These are phyloP conservation scores for Shiraia sp. DNA, from an alignment of 2,329 filamentous ascomycete genomes.

Conservation along the genomic window DNA sequence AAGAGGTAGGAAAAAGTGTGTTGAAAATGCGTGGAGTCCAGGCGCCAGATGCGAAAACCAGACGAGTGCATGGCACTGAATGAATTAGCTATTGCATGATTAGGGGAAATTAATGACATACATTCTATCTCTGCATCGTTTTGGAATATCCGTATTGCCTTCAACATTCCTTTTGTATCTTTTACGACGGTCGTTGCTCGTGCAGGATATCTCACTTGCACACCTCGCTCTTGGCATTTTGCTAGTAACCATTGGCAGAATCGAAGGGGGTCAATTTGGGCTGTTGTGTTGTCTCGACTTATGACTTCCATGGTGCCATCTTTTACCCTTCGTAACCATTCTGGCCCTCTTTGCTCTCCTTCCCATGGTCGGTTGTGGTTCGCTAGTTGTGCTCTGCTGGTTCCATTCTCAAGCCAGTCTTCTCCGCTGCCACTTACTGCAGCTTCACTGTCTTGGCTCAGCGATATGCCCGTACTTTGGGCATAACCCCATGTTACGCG, in stretches of 20 bases:
- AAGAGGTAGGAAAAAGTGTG: constrained; percentile 64
- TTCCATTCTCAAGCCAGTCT: constrained; percentile 69
- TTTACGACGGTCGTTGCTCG: constrained; percentile 57
- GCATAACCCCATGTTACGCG: constrained; percentile 62
- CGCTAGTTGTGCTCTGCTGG: constrained; percentile 62
- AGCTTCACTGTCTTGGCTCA: constrained; percentile 56
- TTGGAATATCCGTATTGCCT: constrained; percentile 49
- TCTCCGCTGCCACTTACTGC: constrained; percentile 54
- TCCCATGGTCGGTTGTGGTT: constrained; percentile 36
- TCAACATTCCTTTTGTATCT: constrained; percentile 57
- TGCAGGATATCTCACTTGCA: constrained; percentile 68
- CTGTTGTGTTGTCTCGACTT: constrained; percentile 62
- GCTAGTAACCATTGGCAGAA: constrained; percentile 69
- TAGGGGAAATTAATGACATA: background rate
- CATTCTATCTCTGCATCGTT: constrained; percentile 8
- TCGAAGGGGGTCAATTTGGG: constrained; percentile 70
- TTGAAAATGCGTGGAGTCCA: constrained; percentile 72
- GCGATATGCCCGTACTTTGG: constrained; percentile 58
- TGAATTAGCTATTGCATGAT: constrained; percentile 11
- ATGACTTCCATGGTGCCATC: constrained; percentile 65
- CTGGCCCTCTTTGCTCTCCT: constrained; percentile 46
- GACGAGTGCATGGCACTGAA: constrained; percentile 63
- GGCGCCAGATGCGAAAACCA: constrained; percentile 70
- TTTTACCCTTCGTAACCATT: constrained; percentile 62
- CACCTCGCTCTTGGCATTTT: constrained; percentile 61